These are phyloP conservation scores for Cladophialophora exuberans DNA, from an alignment of 2,329 filamentous ascomycete genomes.

Conservation along the genomic window DNA sequence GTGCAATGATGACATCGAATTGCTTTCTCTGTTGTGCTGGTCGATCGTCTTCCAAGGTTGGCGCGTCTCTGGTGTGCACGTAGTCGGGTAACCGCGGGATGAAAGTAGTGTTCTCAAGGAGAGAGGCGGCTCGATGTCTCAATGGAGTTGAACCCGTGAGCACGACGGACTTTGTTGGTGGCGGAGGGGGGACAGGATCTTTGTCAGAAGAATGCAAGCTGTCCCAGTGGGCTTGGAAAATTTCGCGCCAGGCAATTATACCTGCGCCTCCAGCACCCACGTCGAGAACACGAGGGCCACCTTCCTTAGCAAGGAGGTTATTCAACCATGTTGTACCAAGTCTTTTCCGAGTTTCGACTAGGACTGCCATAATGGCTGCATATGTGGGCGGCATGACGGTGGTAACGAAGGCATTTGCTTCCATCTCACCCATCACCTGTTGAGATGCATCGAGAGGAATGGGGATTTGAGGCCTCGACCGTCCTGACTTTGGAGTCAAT, in stretches of 20 bases:
- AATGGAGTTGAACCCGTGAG: slow-evolving; percentile 76
- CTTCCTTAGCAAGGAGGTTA: slow-evolving; percentile 57
- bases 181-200: slow-evolving; percentile 48
- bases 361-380: slow-evolving; percentile 57
- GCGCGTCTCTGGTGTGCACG: slow-evolving; percentile 63
- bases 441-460: slow-evolving; percentile 62
- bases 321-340: slow-evolving; percentile 64
- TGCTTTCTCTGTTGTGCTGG: slow-evolving; percentile 67
- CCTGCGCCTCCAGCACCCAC: slow-evolving; percentile 65
- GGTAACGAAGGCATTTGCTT: slow-evolving; percentile 63
- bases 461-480: slow-evolving; percentile 57
- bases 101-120: slow-evolving; percentile 89
- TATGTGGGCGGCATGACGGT: slow-evolving; percentile 65
- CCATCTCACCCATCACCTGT: slow-evolving; percentile 62
- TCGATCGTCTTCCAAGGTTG: slow-evolving; percentile 61
- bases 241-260: slow-evolving; percentile 66
- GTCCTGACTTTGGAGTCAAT: slow-evolving; percentile 63
- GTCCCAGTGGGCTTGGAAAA: slow-evolving; percentile 81
- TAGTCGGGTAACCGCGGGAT: slow-evolving; percentile 90
- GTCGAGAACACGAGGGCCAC: slow-evolving; percentile 62
- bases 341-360: slow-evolving; percentile 64
- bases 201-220: slow-evolving; percentile 55
- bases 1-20: slow-evolving; percentile 88
- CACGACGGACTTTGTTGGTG: slow-evolving; percentile 76
- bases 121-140: slow-evolving; percentile 71